Evolutionary conservation across 2,329 filamentous ascomycete species (phyloP), one percentile per base, ranked within the genome.

Genomic region (Ceratocystis albifundus): DNA sequence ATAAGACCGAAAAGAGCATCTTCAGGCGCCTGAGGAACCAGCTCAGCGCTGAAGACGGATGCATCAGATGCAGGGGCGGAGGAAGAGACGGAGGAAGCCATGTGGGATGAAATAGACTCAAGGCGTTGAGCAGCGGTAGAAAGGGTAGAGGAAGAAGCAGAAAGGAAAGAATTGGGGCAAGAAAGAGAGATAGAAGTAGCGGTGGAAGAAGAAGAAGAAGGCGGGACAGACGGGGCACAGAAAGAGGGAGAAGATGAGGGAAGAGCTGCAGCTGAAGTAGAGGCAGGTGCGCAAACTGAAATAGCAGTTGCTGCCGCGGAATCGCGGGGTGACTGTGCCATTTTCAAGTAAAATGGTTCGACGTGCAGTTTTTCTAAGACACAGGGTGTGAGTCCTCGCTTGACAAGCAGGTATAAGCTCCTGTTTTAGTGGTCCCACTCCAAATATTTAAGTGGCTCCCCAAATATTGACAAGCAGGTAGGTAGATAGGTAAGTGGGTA

Each of bases 1-100:
- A 93, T 91, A 72, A 99, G 80, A 67, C 93, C 92, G 74, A 99
- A 99, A 74, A 99, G 84, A 70, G 93, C 86, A 78, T 99, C 94
- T 76, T 96, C 92, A 61, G 94, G 92, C 69, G 94, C 94, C 77
- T 93, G 88, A 72, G 92, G 89, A 68, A 96, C 90, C 70, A 82
- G 79, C 73, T 88, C 83, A 73, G 87, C 82, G 69, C 86, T 84
- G 79, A 96, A 96, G 73, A 82, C 84, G 71, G 88, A 88, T 17
- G 55, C 55, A 30, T 30, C 30, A 67, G 80, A 74, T 72, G 78
- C 77, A 32, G 62, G 46, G 30, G 64, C 66, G 28, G 69, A 62
- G 25, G 62, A 45, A 30, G 66, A 20, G 36, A 65, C 22, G 65
- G 72, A 70, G 66, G 74, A 72, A 69, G 74, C 71, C 76, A 77